Conservation (phyloP, 805 yeast species). For the Isabelozyma pseudorhagii region DNA sequence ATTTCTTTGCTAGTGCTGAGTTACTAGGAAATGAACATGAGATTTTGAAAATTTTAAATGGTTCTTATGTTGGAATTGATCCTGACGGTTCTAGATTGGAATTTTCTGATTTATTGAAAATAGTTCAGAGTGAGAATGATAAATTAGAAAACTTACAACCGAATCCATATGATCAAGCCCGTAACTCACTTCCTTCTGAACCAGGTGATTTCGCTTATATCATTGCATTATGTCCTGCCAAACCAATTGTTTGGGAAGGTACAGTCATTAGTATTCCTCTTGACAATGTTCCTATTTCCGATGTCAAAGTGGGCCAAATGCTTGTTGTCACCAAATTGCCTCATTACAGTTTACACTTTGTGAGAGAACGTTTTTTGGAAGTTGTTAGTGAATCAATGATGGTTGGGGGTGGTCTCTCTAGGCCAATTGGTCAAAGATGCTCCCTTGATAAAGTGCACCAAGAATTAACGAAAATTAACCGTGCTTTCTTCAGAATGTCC, state of each 20-base stretch:
- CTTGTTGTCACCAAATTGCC: slow-evolving; percentile 72
- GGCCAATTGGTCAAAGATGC: slow-evolving; percentile 60
- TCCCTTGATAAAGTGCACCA: slow-evolving; percentile 70
- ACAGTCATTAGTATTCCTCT: slow-evolving; percentile 56
- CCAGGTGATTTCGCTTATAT: slow-evolving; percentile 55
- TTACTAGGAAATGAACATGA: slow-evolving; percentile 40
- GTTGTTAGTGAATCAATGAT: slow-evolving; percentile 54
- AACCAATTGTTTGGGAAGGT: slow-evolving; percentile 92
- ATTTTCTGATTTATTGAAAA: slow-evolving; percentile 24
- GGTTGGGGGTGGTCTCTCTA: slow-evolving; percentile 25
- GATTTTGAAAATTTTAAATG: slow-evolving; percentile 36
- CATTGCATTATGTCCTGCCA: slow-evolving; percentile 70
- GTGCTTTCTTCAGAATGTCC: slow-evolving; percentile 65
- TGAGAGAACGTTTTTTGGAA: slow-evolving; percentile 55
- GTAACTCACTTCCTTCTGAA: slow-evolving; percentile 10
- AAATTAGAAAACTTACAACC: slow-evolving; percentile 1
- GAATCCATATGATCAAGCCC: slow-evolving; percentile 4
- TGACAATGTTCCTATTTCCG: slow-evolving; percentile 46
- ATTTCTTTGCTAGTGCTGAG: slow-evolving; percentile 71
- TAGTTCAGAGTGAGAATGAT: slow-evolving; percentile 11
- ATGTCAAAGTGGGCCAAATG: slow-evolving; percentile 65
- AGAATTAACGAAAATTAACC: slow-evolving; percentile 64
- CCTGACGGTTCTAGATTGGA: slow-evolving; percentile 20
- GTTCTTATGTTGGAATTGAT: slow-evolving; percentile 37
- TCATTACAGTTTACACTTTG: slow-evolving; percentile 47